Evolutionary conservation across 2,329 filamentous ascomycete species (phyloP).

Genomic region (Colletotrichum sp.): DNA sequence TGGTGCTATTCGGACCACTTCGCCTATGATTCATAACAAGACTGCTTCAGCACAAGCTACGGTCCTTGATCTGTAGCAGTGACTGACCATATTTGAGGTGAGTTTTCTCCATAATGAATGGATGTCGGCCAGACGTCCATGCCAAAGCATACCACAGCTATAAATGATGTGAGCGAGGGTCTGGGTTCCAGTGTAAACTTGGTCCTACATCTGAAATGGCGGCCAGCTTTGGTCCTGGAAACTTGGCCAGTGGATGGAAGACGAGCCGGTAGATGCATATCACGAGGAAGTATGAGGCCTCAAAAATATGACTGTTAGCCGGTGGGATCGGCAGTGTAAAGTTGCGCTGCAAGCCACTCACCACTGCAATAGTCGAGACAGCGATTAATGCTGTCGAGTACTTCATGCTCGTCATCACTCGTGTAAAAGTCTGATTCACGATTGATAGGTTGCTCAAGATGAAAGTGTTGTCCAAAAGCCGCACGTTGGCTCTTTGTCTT

Average conservation of each 20-base stretch:
- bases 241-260: neutral
- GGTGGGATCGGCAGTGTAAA: too few relatives aligned
- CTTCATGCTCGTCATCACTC: neutral
- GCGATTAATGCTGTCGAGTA: neutral
- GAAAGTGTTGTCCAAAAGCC: neutral
- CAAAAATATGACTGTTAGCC: neutral
- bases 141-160: neutral
- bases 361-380: neutral
- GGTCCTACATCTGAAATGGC: neutral
- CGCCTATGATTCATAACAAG: neutral
- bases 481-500: rapidly evolving
- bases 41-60: neutral
- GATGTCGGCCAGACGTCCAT: neutral
- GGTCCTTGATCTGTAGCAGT: neutral
- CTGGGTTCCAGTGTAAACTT: too few relatives aligned
- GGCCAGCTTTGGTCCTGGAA: neutral
- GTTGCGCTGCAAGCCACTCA: neutral
- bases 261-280: neutral
- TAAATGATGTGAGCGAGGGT: neutral
- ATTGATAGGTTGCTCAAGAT: neutral
- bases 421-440: neutral
- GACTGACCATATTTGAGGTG: neutral
- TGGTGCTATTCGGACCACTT: neutral
- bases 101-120: neutral
- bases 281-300: neutral